These are phyloP conservation scores for Dryadomyces quercivorus DNA, from an alignment of 2,329 filamentous ascomycete genomes.

Conservation along the genomic window DNA sequence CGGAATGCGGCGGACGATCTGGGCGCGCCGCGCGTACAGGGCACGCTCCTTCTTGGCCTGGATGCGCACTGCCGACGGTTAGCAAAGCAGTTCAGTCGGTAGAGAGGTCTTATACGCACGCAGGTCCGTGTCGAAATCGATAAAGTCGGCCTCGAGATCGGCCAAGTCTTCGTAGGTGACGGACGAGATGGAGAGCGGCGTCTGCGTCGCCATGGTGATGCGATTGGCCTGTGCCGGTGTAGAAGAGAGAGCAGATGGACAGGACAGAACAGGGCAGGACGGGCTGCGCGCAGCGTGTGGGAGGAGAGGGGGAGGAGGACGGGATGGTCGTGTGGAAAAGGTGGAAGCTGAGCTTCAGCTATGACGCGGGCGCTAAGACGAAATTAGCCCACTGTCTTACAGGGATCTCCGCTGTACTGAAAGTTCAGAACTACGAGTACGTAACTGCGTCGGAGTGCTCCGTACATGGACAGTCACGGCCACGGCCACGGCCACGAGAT, in stretches of 20 bases:
- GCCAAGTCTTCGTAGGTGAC: constrained; percentile 66
- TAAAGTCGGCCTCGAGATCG: constrained; percentile 71
- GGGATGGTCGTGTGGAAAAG: too few relatives aligned
- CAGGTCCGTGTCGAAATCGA: constrained; percentile 70
- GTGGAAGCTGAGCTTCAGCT: background rate
- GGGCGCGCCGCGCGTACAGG: constrained; percentile 65
- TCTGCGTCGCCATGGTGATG: too few relatives aligned
- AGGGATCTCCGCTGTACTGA: background rate
- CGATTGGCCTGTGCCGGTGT: too few relatives aligned
- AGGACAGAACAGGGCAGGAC: background rate
- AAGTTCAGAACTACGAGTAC: background rate
- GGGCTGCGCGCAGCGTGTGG: too few relatives aligned
- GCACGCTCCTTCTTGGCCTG: constrained; percentile 55
- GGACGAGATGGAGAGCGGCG: background rate
- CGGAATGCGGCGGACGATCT: constrained; percentile 58
- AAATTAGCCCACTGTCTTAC: background rate
- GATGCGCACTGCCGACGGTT: constrained; percentile 18
- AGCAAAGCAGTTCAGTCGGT: constrained; percentile 1
- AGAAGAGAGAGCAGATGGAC: too few relatives aligned
- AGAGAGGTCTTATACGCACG: constrained; percentile 39
- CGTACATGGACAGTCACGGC: too few relatives aligned
- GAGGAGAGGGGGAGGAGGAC: too few relatives aligned
- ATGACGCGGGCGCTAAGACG: background rate
- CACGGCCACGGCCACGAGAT: too few relatives aligned
- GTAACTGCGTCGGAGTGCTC: background rate